Evolutionary conservation across 1,284 basidiomycete species (phyloP).

Genomic region (Phaffia rhodozyma): DNA sequence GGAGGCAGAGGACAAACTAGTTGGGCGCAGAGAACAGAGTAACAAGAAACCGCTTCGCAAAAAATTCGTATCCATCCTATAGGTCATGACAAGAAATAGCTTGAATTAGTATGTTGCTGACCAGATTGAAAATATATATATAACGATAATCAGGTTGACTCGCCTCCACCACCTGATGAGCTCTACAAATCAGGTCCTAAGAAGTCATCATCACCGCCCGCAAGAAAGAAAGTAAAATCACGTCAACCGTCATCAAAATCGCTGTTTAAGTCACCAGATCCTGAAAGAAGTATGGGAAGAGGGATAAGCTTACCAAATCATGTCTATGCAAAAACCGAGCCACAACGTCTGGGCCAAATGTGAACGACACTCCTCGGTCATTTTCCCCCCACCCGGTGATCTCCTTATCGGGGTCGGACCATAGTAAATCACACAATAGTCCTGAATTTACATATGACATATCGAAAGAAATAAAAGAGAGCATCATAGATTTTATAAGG

Average conservation of each 20-base stretch:
- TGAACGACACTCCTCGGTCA: slow-evolving; percentile 41
- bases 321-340: slow-evolving; percentile 40
- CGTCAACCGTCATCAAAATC: slow-evolving; percentile 22
- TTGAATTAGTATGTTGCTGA: too few species aligned
- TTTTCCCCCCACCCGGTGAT: slow-evolving; percentile 42
- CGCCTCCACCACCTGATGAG: slow-evolving; percentile 14
- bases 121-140: too few species aligned
- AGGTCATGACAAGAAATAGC: slow-evolving; percentile 26
- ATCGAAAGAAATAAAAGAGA: slow-evolving; percentile 27
- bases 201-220: background rate
- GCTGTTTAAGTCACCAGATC: background rate
- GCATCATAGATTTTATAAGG: slow-evolving; percentile 24
- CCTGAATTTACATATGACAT: slow-evolving; percentile 8
- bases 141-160: too few species aligned
- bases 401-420: slow-evolving; percentile 39
- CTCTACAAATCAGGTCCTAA: slow-evolving; percentile 53
- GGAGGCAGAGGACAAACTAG: slow-evolving; percentile 29
- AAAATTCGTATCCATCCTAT: slow-evolving; percentile 41
- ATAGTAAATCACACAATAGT: slow-evolving; percentile 39
- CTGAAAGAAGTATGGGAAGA: background rate
- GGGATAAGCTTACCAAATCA: slow-evolving; percentile 39
- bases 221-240: slow-evolving; percentile 82
- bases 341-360: slow-evolving; percentile 41
- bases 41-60: slow-evolving; percentile 39
- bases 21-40: slow-evolving; percentile 41